phyloP scores from a whole-genome alignment of 495 filamentous ascomycete species.

The Trichoderma parareesei region DNA sequence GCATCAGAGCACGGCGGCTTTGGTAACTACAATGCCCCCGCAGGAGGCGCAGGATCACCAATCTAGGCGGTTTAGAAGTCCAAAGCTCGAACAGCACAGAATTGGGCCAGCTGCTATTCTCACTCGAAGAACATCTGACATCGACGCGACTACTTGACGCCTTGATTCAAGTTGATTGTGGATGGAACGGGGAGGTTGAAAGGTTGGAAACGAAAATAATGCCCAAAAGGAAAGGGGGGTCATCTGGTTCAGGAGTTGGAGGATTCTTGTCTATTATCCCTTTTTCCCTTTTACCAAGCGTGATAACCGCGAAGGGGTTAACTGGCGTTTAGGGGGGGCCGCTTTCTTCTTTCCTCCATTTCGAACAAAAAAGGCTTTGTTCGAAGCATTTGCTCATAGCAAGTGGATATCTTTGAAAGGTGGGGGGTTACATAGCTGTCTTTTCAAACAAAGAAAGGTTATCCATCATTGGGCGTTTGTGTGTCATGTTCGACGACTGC shows the following conservation, averaged over 20 bases:
- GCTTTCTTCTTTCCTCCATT: too few relatives aligned
- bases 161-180: too few relatives aligned
- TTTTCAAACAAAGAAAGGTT: too few relatives aligned
- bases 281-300: not conserved
- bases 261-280: not conserved
- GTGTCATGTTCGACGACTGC: too few relatives aligned
- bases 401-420: not conserved
- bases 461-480: too few relatives aligned
- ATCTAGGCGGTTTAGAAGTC: not conserved
- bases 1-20: slow-evolving; percentile 42
- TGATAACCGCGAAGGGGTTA: not conserved
- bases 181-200: too few relatives aligned
- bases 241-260: not conserved
- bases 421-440: too few relatives aligned
- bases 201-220: too few relatives aligned
- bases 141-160: too few relatives aligned
- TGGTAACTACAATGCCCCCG: slow-evolving; percentile 40
- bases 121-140: too few relatives aligned
- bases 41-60: slow-evolving; percentile 11
- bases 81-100: not conserved
- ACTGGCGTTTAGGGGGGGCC: not conserved
- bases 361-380: not conserved
- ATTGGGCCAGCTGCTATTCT: not conserved
- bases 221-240: too few relatives aligned
- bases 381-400: not conserved